phyloP scores from a whole-genome alignment of 208 protist species.

The Tritrichomonas musculus region DNA sequence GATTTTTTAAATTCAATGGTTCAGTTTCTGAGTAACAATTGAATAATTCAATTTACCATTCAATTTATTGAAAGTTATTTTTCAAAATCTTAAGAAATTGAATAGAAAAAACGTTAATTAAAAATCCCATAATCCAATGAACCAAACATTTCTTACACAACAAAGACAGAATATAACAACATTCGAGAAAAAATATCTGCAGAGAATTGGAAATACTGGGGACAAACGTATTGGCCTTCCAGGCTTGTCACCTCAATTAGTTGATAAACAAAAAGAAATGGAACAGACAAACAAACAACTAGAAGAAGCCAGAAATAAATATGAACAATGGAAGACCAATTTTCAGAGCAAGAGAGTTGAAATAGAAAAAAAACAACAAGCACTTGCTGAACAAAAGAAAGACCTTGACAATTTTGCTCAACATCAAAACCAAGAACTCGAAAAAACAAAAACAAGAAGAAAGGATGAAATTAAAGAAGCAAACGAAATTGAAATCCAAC shows the following conservation, averaged over 20 bases:
- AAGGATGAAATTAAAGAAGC: not conserved
- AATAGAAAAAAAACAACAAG: not conserved
- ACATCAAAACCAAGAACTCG: not conserved
- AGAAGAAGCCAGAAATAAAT: not conserved
- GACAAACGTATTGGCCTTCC: not conserved
- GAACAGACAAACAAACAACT: not conserved
- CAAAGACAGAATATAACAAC: not conserved
- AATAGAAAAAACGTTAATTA: no score
- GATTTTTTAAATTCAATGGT: no score
- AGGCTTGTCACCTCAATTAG: not conserved
- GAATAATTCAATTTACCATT: no score
- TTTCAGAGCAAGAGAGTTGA: not conserved
- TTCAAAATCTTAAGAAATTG: no score
- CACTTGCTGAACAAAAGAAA: not conserved
- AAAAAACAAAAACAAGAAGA: no score
- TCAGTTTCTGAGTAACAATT: no score
- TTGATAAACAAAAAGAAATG: not conserved
- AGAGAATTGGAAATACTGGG: not conserved
- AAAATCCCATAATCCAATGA: no score
- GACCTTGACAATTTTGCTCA: not conserved
- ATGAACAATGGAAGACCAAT: not conserved
- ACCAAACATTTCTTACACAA: not conserved
- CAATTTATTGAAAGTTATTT: no score
- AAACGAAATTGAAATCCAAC: not conserved
- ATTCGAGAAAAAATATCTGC: not conserved